Evolutionary conservation across 306 rosid genomes (phyloP), one percentile per base, ranked within the genome.

Genomic region (Castanea mollissima): DNA sequence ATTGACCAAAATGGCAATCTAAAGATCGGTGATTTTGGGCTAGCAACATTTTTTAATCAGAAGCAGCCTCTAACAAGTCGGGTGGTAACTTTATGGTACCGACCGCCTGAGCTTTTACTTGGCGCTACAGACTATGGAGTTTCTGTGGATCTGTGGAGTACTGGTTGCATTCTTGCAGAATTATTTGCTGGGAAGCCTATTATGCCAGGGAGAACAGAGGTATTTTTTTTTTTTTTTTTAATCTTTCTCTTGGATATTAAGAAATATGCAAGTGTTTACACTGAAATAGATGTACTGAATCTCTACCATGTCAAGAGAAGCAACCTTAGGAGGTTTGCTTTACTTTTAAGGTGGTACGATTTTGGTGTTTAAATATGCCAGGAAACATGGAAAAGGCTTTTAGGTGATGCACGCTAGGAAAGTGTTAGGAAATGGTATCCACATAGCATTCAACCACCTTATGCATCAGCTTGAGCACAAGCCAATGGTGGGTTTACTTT

Each of bases 181-280:
- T 68, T 93, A 76, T 86, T 88, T 76, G 81, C 85, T n/a, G 94
- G 98, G 85, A 90, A 90, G 80, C 93, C 98, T 74, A 91, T 93
- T 69, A 87, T 91, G 94, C 91, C 97, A 0, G 98, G 98, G 80
- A 85, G 98, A 74, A 93, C 98, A 21, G 98, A 93, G 98, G 98
- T 93, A 86, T n/a, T 27, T 27, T 68, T 79, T 70, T 67, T 70
- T 67, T 25, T 41, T 27, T 68, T 79, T 73, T 67, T 25, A 7
- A 81, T 55, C 51, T 44, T 74, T 63, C 41, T 78, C 19, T 25
- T 78, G 75, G 62, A 55, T 70, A n/a, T 70, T 6, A 21, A 52
- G 59, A 44, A 71, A 51, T 13, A 71, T 57, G 51, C 11, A 7
- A 55, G 63, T 68, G 65, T 74, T 76, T 52, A 67, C 65, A 59